phyloP scores from a whole-genome alignment of 2,329 filamentous ascomycete species.

The Chaetomiaceae sp. region DNA sequence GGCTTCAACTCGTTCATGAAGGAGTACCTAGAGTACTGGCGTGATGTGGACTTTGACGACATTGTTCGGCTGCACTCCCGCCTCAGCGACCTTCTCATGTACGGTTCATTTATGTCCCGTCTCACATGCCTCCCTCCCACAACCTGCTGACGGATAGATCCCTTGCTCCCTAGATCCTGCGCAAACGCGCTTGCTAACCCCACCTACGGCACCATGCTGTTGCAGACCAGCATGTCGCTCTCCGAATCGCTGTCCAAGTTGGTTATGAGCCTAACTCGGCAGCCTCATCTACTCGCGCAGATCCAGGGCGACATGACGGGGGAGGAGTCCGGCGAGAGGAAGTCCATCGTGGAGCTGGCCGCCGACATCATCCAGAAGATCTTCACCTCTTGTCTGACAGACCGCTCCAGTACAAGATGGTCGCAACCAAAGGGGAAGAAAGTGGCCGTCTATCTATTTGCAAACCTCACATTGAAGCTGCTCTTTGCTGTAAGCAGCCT shows the following conservation, averaged over 20 bases:
- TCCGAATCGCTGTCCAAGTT: slow-evolving; percentile 75
- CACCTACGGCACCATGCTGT: slow-evolving; percentile 72
- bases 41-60: slow-evolving; percentile 73
- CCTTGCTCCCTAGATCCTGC: slow-evolving; percentile 67
- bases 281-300: slow-evolving; percentile 69
- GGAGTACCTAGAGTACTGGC: slow-evolving; percentile 74
- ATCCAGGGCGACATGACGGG: slow-evolving; percentile 47
- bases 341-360: slow-evolving; percentile 77
- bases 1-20: slow-evolving; percentile 75
- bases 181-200: slow-evolving; percentile 77
- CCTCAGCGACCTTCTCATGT: slow-evolving; percentile 72
- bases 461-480: slow-evolving; percentile 83
- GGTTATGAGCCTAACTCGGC: slow-evolving; percentile 77
- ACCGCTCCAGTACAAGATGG: slow-evolving; percentile 63
- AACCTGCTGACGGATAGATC: background rate
- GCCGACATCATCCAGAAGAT: slow-evolving; percentile 87
- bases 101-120: slow-evolving; percentile 33
- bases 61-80: slow-evolving; percentile 69
- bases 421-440: slow-evolving; percentile 78
- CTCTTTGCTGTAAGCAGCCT: slow-evolving; percentile 71
- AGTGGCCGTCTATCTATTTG: slow-evolving; percentile 83
- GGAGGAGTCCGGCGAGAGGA: slow-evolving; percentile 61
- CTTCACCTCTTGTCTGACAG: slow-evolving; percentile 84
- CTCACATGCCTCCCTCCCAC: too few relatives aligned
- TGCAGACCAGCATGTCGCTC: slow-evolving; percentile 77